Evolutionary conservation across 2,329 filamentous ascomycete genomes (phyloP).

Genomic region (Penicillium nordicum): DNA sequence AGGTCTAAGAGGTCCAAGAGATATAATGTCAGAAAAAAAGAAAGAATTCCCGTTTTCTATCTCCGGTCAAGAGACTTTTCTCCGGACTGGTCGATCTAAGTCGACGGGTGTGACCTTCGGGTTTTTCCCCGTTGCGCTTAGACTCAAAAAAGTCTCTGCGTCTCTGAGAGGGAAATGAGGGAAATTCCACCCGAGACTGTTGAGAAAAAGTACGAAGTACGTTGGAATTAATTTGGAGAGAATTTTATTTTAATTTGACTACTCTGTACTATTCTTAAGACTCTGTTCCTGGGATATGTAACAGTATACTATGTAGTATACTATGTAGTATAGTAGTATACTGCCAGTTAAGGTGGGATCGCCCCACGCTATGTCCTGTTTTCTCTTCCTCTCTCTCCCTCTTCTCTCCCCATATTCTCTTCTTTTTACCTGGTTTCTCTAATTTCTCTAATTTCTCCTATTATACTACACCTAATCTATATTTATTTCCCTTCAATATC

Average conservation of each 20-base stretch:
- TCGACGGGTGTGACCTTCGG: not conserved
- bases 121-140: not conserved
- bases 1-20: too few relatives aligned
- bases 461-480: not conserved
- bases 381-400: not conserved
- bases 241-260: not conserved
- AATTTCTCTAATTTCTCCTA: not conserved
- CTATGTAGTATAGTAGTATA: not conserved
- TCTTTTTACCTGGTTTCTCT: not conserved
- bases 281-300: not conserved
- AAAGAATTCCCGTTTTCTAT: conserved; percentile 2
- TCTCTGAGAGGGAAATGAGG: conserved; percentile 4
- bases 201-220: not conserved
- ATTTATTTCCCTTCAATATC: not conserved
- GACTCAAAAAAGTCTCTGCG: not conserved
- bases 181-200: conserved; percentile 5
- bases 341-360: not conserved
- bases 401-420: not conserved
- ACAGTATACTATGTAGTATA: not conserved
- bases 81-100: conserved; percentile 3
- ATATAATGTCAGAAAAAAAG: not conserved
- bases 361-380: not conserved
- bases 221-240: too few relatives aligned
- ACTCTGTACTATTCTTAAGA: too few relatives aligned
- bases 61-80: conserved; percentile 2